These are phyloP conservation scores for Triangularia verruculosa DNA, from an alignment of 2,329 filamentous ascomycete species.

Conservation along the genomic window DNA sequence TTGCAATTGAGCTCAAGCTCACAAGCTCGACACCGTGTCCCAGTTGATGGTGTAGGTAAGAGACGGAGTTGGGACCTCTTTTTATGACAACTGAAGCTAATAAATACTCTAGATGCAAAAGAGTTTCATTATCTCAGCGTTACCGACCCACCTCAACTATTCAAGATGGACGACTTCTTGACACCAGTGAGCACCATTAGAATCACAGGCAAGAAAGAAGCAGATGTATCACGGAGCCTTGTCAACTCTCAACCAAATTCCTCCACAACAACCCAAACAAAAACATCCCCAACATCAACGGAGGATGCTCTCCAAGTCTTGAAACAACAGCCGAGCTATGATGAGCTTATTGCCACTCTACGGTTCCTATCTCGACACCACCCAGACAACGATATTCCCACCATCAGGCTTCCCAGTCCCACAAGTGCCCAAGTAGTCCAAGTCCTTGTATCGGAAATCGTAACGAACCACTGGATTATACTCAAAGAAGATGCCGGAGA, in stretches of 20 bases:
- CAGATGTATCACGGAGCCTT: conserved; percentile 31
- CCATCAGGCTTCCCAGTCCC: conserved; percentile 62
- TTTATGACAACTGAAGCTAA: no score
- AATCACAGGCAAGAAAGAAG: conserved; percentile 35
- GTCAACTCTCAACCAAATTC: conserved; percentile 29
- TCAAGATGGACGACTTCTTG: conserved; percentile 54
- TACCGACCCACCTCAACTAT: neutral
- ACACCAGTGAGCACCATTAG: conserved; percentile 54
- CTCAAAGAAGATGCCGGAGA: conserved; percentile 46
- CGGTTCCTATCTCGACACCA: conserved; percentile 44
- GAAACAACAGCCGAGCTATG: conserved; percentile 60
- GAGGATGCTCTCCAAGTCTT: conserved; percentile 59
- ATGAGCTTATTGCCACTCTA: conserved; percentile 52
- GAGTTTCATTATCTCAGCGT: no score
- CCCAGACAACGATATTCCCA: conserved; percentile 40
- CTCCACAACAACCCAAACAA: conserved; percentile 25
- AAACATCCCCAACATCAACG: conserved; percentile 28
- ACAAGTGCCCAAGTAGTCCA: conserved; percentile 72
- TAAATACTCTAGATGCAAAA: no score
- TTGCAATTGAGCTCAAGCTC: no score
- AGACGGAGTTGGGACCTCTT: no score
- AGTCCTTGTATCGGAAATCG: conserved; percentile 67
- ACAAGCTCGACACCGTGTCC: no score
- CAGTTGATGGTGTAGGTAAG: no score
- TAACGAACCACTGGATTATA: conserved; percentile 78